Evolutionary conservation across 345 rosid species (phyloP), one percentile per base, ranked within the genome.

Genomic region (Eucalyptus decipiens): DNA sequence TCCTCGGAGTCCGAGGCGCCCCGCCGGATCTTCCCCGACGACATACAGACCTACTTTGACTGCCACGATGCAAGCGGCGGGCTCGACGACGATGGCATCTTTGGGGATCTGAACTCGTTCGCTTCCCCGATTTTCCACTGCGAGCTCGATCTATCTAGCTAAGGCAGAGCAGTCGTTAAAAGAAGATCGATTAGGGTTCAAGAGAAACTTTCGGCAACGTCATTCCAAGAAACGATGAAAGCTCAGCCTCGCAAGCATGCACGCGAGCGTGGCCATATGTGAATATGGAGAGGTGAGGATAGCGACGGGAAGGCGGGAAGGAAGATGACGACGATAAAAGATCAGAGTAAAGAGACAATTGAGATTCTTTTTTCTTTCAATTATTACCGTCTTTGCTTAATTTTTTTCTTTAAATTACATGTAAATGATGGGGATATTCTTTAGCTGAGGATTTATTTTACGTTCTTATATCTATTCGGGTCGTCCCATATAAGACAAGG

Each of bases 1-100:
- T 87, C 93, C 23, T 69, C 87, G 4, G 93, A 91, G 80, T 56
- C 89, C 2, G 94, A 90, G 23, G 88, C 86, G 21, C 89, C 92
- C 11, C 94, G 92, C 9, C 89, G 93, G 62, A 89, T 90, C 90
- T 94, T 94, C 89, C 94, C 94, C 1, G 93, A 93, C 42, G 94
- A 94, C 45, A 93, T 93, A 19, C 96, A 91, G 88, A 92, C 91
- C 9, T 92, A 87, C 62, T 93, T 94, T 30, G 93, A 91, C 45
- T 90, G 93, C 67, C 91, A 93, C 85, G 85, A 88, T n/a, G 91
- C 80, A 56, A 88, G 13, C 30, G 54, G 90, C n/a, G 87, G 86
- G 69, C 89, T 90, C 48, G 91, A 90, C 19, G 92, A 93, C 30
- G 93, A 93, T 37, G 51, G 86, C 49, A 89, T 94, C 34, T 94